These are phyloP conservation scores for Cucurbita argyrosperma DNA, from an alignment of 306 rosid species.

Conservation along the genomic window DNA sequence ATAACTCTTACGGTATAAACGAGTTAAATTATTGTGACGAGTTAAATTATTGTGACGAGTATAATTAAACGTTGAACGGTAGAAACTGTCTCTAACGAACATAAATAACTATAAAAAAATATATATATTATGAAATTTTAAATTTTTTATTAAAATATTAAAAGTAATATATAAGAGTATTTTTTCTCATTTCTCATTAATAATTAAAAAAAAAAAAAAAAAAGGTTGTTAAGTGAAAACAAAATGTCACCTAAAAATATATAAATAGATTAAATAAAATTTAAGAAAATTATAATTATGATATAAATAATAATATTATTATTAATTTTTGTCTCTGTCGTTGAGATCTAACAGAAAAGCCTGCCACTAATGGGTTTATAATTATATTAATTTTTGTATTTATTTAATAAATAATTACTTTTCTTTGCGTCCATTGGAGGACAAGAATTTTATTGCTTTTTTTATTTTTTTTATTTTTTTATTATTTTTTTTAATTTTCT, in stretches of 20 bases:
- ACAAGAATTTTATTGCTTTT: slow-evolving; percentile 42
- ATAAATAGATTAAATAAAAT: neutral
- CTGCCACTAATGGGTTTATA: neutral
- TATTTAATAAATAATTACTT: neutral
- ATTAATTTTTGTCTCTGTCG: neutral
- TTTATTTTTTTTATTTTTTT: too few species aligned
- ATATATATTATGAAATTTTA: too few species aligned
- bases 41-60: too few species aligned
- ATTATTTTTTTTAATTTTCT: too few species aligned
- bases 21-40: too few species aligned
- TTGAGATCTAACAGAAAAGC: slow-evolving; percentile 8
- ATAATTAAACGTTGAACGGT: too few species aligned
- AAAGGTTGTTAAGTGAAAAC: neutral
- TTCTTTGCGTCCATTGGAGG: slow-evolving; percentile 55
- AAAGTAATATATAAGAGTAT: neutral
- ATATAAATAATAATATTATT: neutral
- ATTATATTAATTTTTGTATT: neutral
- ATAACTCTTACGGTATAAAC: too few species aligned
- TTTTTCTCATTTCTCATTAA: neutral
- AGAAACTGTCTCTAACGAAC: too few species aligned
- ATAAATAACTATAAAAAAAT: too few species aligned
- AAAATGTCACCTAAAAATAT: neutral
- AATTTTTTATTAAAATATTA: too few species aligned
- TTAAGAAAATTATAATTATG: neutral
- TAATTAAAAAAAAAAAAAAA: neutral